These are phyloP conservation scores for Sporothrix phasma DNA, from an alignment of 2,329 filamentous ascomycete genomes.

Conservation along the genomic window DNA sequence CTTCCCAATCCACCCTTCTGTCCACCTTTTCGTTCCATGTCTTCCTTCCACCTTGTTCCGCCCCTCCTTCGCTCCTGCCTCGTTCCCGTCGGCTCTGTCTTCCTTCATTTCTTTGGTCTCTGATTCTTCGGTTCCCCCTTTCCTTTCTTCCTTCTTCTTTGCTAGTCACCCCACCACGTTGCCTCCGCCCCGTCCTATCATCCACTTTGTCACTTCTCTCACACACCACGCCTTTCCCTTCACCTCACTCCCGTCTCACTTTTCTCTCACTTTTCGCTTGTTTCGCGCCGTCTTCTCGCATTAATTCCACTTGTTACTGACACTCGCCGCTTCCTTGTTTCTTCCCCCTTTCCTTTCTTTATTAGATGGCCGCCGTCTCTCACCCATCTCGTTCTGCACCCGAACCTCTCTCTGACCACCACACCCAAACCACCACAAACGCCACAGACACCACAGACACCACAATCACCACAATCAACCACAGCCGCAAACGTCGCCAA, in stretches of 20 bases:
- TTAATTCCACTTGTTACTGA: constrained; percentile 11
- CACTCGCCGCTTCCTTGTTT: constrained; percentile 7
- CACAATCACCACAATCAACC: no score
- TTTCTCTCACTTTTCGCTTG: background rate
- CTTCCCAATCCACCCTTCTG: background rate
- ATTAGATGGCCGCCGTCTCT: constrained; percentile 38
- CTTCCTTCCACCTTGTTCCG: background rate
- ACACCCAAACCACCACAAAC: constrained; percentile 1
- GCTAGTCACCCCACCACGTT: constrained; percentile 7
- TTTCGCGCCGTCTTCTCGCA: background rate
- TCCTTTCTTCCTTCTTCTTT: background rate
- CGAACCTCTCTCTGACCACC: constrained; percentile 19
- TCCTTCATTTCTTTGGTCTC: background rate
- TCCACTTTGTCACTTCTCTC: constrained; percentile 5
- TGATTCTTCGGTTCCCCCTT: background rate
- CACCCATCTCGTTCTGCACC: constrained; percentile 24
- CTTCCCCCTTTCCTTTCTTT: background rate
- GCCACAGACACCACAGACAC: background rate
- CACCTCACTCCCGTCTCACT: background rate
- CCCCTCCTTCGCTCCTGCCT: background rate
- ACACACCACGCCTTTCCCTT: constrained; percentile 6
- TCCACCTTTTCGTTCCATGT: background rate
- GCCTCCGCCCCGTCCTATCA: background rate
- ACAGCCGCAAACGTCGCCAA: constrained; percentile 5
- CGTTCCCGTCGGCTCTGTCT: background rate